Base-by-base conservation (phyloP, 2,329 filamentous ascomycete species). In the Trichoderma hamatum region DNA sequence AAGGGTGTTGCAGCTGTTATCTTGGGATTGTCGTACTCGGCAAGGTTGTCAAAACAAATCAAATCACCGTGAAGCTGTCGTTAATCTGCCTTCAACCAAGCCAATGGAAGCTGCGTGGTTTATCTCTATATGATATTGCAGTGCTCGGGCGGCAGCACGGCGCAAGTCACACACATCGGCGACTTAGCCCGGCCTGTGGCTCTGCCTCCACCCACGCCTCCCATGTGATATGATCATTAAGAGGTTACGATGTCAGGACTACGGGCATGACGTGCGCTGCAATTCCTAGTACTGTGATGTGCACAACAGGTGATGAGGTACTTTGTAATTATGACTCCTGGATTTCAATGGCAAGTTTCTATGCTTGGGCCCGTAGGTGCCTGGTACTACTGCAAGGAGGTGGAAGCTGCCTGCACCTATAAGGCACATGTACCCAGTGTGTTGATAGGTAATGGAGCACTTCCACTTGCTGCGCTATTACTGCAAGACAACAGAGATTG, bases 221-320 rank as follows among this genome's bases (percentile, higher is more conserved):
- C 52, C 64, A 67, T 67, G 64, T 67, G 64, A 67, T 59, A 36
- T 67, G 64, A 34, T 67, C 64, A 67, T 58, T 19, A 49, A 59
- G 39, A 19, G 64, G 39, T 54, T 36, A 26, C 32, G 64, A 34
- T 39, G 26, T 24, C 60, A 26, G 19, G 46, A 51, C 52, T 14
- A 32, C 46, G 16, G 9, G 46, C n/a, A 66, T 66, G 63, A 66
- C 63, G 63, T 34, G 52, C 52, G n/a, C 52, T 36, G 34, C 14
- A 59, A 59, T n/a, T 10, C 7, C 39, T 43, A n/a, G 39, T 24
- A 19, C 14, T 11, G 14, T 24, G 36, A 28, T 59, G 34, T 10
- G 56, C 34, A 28, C 34, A 19, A 46, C 62, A 65, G 62, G 51
- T 65, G 62, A 65, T 52, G 34, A 13, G 14, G 1, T 16, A 19